These are phyloP conservation scores for Cajanus cajan DNA, from an alignment of 306 rosid species.

Conservation along the genomic window DNA sequence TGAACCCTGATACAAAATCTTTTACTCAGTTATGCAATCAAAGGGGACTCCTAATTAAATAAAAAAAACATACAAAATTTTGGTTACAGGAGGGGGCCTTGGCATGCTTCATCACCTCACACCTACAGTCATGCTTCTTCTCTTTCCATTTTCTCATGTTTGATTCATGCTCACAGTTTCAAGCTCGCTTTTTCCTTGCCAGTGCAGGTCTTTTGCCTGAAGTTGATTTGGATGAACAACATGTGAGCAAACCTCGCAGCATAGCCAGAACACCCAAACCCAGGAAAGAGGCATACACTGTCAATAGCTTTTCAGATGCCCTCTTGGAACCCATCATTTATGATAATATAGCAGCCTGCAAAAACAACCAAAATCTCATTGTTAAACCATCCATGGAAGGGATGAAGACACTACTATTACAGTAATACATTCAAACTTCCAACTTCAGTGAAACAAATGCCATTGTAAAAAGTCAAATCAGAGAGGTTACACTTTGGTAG, in stretches of 20 bases:
- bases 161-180: slow-evolving; percentile 18
- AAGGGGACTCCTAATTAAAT: neutral
- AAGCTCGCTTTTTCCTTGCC: slow-evolving; percentile 60
- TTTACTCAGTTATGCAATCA: neutral
- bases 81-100: slow-evolving; percentile 14
- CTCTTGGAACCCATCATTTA: slow-evolving; percentile 54
- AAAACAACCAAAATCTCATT: slow-evolving; percentile 12
- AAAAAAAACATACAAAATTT: neutral
- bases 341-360: slow-evolving; percentile 62
- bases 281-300: slow-evolving; percentile 54
- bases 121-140: neutral
- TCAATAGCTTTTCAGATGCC: slow-evolving; percentile 63
- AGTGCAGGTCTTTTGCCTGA: slow-evolving; percentile 40
- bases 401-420: neutral
- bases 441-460: neutral
- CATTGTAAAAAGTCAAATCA: neutral
- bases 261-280: slow-evolving; percentile 56
- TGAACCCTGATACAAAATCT: slow-evolving; percentile 26
- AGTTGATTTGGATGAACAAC: slow-evolving; percentile 39
- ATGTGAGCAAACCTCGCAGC: slow-evolving; percentile 56
- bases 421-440: neutral
- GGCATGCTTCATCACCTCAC: slow-evolving; percentile 22
- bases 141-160: slow-evolving; percentile 11
- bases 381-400: neutral
- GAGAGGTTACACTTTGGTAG: neutral